A percentile compares a stretch with the other conserved stretches of the same genome.
Evolutionary conservation across 2,329 filamentous ascomycete species (phyloP).

Genomic region (Nemania diffusa): DNA sequence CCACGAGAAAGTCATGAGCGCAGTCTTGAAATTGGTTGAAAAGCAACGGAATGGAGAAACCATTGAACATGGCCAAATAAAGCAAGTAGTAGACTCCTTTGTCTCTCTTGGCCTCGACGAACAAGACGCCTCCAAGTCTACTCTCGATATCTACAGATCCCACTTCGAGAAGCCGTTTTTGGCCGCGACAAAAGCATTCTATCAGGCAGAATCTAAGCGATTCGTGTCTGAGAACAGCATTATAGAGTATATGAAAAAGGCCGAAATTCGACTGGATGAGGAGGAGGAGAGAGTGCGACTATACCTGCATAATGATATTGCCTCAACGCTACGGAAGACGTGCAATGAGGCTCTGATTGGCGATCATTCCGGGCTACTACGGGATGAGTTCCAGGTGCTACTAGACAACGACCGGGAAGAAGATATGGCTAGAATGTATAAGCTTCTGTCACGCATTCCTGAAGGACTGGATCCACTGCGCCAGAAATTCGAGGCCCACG

Average conservation of each 20-base stretch:
- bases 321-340: conserved; percentile 81
- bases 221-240: conserved; percentile 98
- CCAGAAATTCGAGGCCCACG: conserved; percentile 88
- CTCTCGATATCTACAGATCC: conserved; percentile 90
- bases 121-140: conserved; percentile 90
- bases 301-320: conserved; percentile 92
- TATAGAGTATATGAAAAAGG: conserved; percentile 99
- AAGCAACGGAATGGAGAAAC: conserved; percentile 98
- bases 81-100: conserved; percentile 95
- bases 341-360: conserved; percentile 92
- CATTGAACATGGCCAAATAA: conserved; percentile 96
- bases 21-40: conserved; percentile 93
- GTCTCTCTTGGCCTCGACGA: conserved; percentile 95
- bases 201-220: conserved; percentile 89
- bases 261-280: conserved; percentile 86
- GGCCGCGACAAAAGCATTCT: conserved; percentile 83
- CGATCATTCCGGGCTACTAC: conserved; percentile 84
- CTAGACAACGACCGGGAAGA: conserved; percentile 95
- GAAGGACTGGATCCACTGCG: conserved; percentile 92
- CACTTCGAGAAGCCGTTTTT: conserved; percentile 96
- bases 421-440: conserved; percentile 97
- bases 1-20: conserved; percentile 89
- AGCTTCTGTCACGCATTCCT: conserved; percentile 85
- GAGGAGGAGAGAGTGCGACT: conserved; percentile 94
- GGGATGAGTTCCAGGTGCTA: conserved; percentile 94